Conservation (phyloP, 352 stramenopile species). For the Phytophthora tubulina region DNA sequence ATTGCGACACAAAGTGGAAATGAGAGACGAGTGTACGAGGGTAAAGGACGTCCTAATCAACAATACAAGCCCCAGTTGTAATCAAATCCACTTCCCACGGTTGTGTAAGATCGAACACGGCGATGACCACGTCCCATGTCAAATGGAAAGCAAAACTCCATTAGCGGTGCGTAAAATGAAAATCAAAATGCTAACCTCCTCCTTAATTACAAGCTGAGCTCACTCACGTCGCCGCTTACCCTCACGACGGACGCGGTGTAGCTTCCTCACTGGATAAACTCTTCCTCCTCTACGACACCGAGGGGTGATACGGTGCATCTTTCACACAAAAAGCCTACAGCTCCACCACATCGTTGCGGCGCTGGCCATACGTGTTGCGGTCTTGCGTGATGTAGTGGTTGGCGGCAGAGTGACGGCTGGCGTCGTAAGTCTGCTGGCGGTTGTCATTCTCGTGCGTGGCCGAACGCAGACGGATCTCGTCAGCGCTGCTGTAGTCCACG, state of each 20-base stretch:
- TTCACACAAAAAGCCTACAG: constrained; percentile 42
- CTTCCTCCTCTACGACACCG: constrained; percentile 29
- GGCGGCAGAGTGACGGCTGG: constrained; percentile 45
- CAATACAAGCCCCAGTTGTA: neutral
- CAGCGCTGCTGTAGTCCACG: constrained; percentile 51
- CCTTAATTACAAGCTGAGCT: constrained; percentile 41
- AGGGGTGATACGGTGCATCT: constrained; percentile 11
- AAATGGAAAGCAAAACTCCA: constrained; percentile 24
- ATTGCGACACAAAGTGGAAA: constrained; percentile 18
- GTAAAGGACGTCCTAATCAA: neutral
- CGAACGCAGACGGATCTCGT: constrained; percentile 68
- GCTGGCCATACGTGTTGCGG: constrained; percentile 50
- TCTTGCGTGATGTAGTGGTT: constrained; percentile 69
- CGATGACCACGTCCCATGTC: too few species aligned
- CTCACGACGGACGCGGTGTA: neutral
- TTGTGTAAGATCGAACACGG: neutral
- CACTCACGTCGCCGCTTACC: constrained; percentile 7
- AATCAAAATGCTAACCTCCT: constrained; percentile 34
- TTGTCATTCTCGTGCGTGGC: constrained; percentile 58
- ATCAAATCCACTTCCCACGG: constrained; percentile 30
- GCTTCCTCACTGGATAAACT: constrained; percentile 16
- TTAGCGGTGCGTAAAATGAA: constrained; percentile 18
- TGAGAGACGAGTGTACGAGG: neutral
- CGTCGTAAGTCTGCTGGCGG: constrained; percentile 52
- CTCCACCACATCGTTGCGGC: constrained; percentile 70